Evolutionary conservation across 345 rosid species (phyloP), one percentile per base, ranked within the genome.

Genomic region (Murraya koenigii): DNA sequence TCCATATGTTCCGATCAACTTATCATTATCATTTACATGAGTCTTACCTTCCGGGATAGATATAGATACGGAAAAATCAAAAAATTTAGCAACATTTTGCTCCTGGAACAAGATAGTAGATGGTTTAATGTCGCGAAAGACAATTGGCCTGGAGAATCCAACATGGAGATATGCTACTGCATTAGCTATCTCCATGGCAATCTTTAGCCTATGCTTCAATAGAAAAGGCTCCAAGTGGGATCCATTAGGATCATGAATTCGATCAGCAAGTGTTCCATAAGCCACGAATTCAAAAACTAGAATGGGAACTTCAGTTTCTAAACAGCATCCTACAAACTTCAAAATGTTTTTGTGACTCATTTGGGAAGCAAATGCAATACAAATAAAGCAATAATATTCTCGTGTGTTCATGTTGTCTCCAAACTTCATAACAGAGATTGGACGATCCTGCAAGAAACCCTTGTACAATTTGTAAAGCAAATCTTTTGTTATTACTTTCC

Each of bases 361-460:
- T 26, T 25, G 65, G 20, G 65, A 61, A 5, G 65, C 65, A 61
- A 26, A 61, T 61, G 1, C 65, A 26, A 61, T 26, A 61, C 65
- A 61, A 61, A 26, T 61, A 6, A 61, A 61, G 17, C 65, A 26
- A 61, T 0, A 44, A 13, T 28, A 28, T 13, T 62, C 36, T 14
- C 11, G 35, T 26, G 32, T 0, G 7, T 62, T 11, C 19, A 2
- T 26, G 6, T 60, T 7, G 8, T 59, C 10, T 19, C 0, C 17
- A 33, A 25, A 78, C 63, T 56, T 68, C 67, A 79, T 79, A 6
- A 81, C 44, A 17, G 25, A 49, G 0, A 81, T 20, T 8, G 63
- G 74, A 25, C 64, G 79, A 6, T 62, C 74, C 44, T 72, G 69
- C 11, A 72, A 61, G 41, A 61, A 8, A 6, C 79, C 78, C 32